phyloP scores from a whole-genome alignment of 2,329 filamentous ascomycete genomes.

The Xylariomycetidae sp. region DNA sequence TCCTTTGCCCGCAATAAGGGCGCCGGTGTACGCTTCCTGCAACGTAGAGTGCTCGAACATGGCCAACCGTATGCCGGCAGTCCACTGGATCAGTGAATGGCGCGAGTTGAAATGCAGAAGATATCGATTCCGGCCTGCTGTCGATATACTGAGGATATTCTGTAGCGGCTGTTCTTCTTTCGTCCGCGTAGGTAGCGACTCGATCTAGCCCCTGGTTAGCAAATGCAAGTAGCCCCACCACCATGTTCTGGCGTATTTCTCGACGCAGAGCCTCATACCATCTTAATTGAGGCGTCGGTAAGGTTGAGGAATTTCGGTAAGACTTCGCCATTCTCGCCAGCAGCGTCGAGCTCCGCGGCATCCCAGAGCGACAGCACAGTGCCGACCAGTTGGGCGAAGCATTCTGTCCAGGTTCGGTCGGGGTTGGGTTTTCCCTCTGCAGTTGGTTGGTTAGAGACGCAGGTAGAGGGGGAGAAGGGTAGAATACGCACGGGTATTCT shows the following conservation, averaged over 20 bases:
- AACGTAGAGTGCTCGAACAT: conserved; percentile 92
- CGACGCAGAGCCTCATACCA: conserved; percentile 53
- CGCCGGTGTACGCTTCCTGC: conserved; percentile 95
- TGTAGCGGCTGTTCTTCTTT: conserved; percentile 72
- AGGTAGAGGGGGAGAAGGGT: neutral
- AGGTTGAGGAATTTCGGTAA: conserved; percentile 92
- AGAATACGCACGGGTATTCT: conserved; percentile 71
- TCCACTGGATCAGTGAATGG: conserved; percentile 92
- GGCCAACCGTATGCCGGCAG: conserved; percentile 82
- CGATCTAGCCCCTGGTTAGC: conserved; percentile 51
- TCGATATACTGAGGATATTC: conserved; percentile 93
- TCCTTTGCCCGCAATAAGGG: conserved; percentile 90
- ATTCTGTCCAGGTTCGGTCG: conserved; percentile 91
- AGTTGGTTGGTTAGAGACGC: conserved; percentile 7
- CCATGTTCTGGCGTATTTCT: neutral
- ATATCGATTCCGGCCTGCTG: conserved; percentile 91
- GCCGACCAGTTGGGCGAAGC: conserved; percentile 92
- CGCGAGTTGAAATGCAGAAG: conserved; percentile 94
- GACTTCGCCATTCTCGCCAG: conserved; percentile 77
- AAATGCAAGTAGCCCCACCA: neutral
- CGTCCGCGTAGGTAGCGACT: conserved; percentile 81
- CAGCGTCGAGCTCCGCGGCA: conserved; percentile 81
- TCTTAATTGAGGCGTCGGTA: conserved; percentile 95
- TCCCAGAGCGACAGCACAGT: conserved; percentile 96
- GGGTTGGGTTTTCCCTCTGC: conserved; percentile 78